Percentiles rank a stretch among this genome's conserved stretches.
phyloP scores from a whole-genome alignment of 352 stramenopile genomes.

The Blastocystis sp. region DNA sequence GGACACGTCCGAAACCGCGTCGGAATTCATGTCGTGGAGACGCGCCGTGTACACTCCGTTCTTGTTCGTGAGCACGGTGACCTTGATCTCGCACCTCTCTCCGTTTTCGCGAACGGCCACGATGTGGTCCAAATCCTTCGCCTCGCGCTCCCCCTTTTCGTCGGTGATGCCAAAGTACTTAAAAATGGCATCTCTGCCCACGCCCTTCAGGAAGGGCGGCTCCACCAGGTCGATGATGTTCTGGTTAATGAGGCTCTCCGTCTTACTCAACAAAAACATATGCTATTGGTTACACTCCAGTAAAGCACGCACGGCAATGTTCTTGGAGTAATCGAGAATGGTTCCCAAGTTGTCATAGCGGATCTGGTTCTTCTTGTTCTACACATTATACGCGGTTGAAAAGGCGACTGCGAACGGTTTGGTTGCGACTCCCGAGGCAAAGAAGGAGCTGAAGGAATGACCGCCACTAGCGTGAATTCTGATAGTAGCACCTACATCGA shows the following conservation, averaged over 20 bases:
- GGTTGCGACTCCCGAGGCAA: background rate
- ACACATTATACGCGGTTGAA: background rate
- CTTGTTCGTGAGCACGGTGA: background rate
- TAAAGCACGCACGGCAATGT: background rate
- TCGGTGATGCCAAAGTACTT: background rate
- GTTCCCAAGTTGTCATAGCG: background rate
- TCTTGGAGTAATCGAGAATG: constrained; percentile 37
- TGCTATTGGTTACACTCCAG: background rate
- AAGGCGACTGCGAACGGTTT: background rate
- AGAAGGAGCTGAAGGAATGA: constrained; percentile 3
- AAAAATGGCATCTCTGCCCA: constrained; percentile 13
- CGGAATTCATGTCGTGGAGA: background rate
- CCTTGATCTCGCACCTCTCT: background rate
- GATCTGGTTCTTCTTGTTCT: constrained; percentile 23
- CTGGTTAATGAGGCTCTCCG: background rate
- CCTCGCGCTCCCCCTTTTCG: background rate
- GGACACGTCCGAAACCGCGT: background rate
- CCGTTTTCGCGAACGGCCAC: background rate
- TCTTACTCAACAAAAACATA: constrained; percentile 30
- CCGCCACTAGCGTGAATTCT: background rate
- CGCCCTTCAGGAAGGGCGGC: background rate
- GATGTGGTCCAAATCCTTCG: background rate
- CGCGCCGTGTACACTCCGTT: background rate
- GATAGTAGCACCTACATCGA: background rate
- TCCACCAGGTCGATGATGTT: constrained; percentile 21